A percentile compares a stretch with the other conserved stretches of the same genome.
Evolutionary conservation across 352 stramenopile genomes (phyloP).

Genomic region (Pythium vanterpoolii): DNA sequence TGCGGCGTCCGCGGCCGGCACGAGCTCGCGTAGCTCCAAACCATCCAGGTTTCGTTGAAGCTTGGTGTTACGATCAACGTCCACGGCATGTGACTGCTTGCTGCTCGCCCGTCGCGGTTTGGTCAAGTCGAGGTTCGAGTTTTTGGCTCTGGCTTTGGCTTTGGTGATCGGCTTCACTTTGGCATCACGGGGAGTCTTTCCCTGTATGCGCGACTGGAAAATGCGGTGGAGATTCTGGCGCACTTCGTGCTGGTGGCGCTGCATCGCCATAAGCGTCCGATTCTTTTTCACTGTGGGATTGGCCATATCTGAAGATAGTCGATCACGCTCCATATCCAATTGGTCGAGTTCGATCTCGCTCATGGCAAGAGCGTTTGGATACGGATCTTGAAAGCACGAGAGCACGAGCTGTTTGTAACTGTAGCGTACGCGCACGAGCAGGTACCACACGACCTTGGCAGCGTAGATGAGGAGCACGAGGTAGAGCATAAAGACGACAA

Average conservation of each 20-base stretch:
- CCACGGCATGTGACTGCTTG: background rate
- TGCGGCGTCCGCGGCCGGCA: background rate
- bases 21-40: background rate
- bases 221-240: constrained; percentile 20
- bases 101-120: constrained; percentile 1
- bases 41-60: background rate
- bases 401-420: constrained; percentile 26
- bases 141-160: background rate
- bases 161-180: background rate
- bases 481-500: constrained; percentile 32
- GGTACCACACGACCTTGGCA: constrained; percentile 38
- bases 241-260: constrained; percentile 24
- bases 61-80: background rate
- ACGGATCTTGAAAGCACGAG: constrained; percentile 36
- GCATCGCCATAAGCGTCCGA: constrained; percentile 13
- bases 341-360: constrained; percentile 25
- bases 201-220: background rate
- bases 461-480: constrained; percentile 29
- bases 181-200: background rate
- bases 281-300: constrained; percentile 8
- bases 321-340: constrained; percentile 15
- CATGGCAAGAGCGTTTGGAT: constrained; percentile 26
- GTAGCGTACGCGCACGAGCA: constrained; percentile 32
- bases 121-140: constrained; percentile 2
- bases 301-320: background rate